Base-by-base conservation (phyloP, 2,329 filamentous ascomycete genomes). In the Amesomyces nigricolor region DNA sequence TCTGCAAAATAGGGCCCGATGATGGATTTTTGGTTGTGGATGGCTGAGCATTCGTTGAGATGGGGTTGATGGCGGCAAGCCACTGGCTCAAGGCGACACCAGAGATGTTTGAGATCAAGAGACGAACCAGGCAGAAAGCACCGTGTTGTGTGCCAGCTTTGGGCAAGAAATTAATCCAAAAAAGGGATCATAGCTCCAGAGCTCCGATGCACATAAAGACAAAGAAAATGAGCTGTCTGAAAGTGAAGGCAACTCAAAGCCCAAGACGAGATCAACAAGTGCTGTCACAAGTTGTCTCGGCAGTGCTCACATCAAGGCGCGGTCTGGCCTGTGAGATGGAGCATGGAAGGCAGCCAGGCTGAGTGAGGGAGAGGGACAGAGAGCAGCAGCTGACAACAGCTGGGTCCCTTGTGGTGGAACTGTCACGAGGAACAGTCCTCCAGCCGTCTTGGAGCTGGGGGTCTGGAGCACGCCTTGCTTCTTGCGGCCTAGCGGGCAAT, bases 401-500 rank as follows among this genome's bases (percentile, higher is more conserved):
- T 53, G 54, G 16, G 32, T 48, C 2, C 37, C n/a, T n/a, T n/a
- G 8, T 10, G 13, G 42, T 54, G 46, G 47, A 19, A 35, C 29
- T 11, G 17, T 47, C 11, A 32, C 14, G 44, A 45, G 17, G 29
- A 30, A n/a, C n/a, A n/a, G n/a, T n/a, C n/a, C n/a, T n/a, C n/a
- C n/a, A 47, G 30, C 37, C 37, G 39, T 17, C 53, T 35, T 38
- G 17, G 26, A 19, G 42, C 32, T 52, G 30, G 58, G 60, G 53
- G 42, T 29, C 35, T 13, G 48, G 54, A 19, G 39, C 32, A 16
- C 32, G 30, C 51, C 29, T 54, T 58, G n/a, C 59, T 57, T 3
- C 2, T 47, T 38, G 1, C 3, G 53, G 53, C 11, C 29, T 63
- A 61, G 61, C 43, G 39, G n/a, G 16, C 19, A 16, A 48, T 47